Conservation (phyloP, 768 basidiomycete species). For the Boletus reticulatus region DNA sequence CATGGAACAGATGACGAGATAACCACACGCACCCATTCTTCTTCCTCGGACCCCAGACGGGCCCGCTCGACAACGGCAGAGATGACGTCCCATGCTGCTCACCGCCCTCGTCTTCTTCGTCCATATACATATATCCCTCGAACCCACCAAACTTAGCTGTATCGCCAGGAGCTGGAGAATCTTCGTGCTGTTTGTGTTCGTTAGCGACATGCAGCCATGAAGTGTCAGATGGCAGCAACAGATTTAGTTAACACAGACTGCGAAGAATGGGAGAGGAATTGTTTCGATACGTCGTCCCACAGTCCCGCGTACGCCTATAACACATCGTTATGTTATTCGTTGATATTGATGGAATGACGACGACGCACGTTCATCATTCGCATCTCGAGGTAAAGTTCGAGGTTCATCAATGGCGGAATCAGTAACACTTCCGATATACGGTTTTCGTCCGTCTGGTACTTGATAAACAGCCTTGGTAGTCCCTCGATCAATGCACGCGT, state of each 20-base stretch:
- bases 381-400: conserved; percentile 93
- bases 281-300: conserved; percentile 93
- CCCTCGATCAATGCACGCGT: conserved; percentile 87
- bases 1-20: background rate
- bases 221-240: conserved; percentile 64
- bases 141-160: conserved; percentile 66
- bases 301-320: conserved; percentile 76
- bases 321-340: background rate
- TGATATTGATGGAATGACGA: background rate
- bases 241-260: conserved; percentile 72
- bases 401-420: conserved; percentile 82
- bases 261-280: conserved; percentile 86
- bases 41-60: conserved; percentile 85
- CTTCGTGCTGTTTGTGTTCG: conserved; percentile 83
- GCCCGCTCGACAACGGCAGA: conserved; percentile 83
- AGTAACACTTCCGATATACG: conserved; percentile 79
- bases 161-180: conserved; percentile 82
- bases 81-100: conserved; percentile 90
- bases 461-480: conserved; percentile 84
- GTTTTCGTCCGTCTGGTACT: conserved; percentile 85
- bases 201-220: conserved; percentile 71
- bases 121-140: conserved; percentile 71
- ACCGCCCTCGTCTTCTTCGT: conserved; percentile 90
- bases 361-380: conserved; percentile 71
- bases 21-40: conserved; percentile 66